Conservation (phyloP, 2,329 filamentous ascomycete species). For the Cladobotryum mycophilum region DNA sequence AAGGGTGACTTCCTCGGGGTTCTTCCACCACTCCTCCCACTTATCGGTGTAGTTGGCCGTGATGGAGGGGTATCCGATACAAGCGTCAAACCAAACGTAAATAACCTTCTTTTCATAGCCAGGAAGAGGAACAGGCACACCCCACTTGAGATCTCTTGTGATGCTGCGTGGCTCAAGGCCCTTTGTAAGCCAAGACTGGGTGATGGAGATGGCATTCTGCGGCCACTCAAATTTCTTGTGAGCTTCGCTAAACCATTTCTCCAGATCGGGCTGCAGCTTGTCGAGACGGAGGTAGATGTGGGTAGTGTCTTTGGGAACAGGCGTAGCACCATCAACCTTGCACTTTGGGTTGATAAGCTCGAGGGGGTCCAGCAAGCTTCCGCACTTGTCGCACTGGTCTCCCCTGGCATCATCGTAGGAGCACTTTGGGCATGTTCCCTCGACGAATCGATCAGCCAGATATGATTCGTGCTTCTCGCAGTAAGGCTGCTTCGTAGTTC, state of each 20-base stretch:
- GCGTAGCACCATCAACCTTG: conserved; percentile 81
- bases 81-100: conserved; percentile 91
- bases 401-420: conserved; percentile 64
- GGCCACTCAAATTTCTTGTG: conserved; percentile 72
- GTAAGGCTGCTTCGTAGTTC: conserved; percentile 82
- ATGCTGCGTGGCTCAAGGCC: conserved; percentile 83
- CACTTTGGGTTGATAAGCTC: conserved; percentile 80
- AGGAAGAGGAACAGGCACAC: conserved; percentile 49
- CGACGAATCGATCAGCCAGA: conserved; percentile 80
- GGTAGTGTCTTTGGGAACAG: conserved; percentile 74
- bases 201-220: conserved; percentile 68
- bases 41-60: conserved; percentile 82
- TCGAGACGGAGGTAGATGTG: conserved; percentile 88
- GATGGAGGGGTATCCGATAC: conserved; percentile 92
- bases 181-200: conserved; percentile 73
- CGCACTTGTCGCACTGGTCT: conserved; percentile 72
- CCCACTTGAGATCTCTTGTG: conserved; percentile 90
- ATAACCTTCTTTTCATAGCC: conserved; percentile 64
- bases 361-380: conserved; percentile 63
- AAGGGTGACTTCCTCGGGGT: conserved; percentile 78
- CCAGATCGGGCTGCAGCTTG: conserved; percentile 69
- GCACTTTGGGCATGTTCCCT: conserved; percentile 72
- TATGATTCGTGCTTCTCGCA: conserved; percentile 73
- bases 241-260: conserved; percentile 69
- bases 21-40: conserved; percentile 93